phyloP scores from a whole-genome alignment of 2,329 filamentous ascomycete species.

The Didymella glomerata region DNA sequence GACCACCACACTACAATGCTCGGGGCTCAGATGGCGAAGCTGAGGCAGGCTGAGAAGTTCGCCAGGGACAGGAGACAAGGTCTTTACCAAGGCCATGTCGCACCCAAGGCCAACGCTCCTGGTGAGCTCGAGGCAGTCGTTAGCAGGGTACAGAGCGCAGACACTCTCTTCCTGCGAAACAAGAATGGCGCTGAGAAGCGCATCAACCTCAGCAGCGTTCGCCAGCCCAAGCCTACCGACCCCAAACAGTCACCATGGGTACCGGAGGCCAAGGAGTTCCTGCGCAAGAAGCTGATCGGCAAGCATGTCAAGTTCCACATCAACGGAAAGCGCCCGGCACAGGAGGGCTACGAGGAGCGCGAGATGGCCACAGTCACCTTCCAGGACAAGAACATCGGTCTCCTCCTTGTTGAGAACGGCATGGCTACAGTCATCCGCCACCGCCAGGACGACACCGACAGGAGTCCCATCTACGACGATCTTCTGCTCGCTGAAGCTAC shows the following conservation, averaged over 20 bases:
- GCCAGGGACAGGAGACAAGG: constrained; percentile 81
- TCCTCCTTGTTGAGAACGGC: constrained; percentile 87
- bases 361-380: constrained; percentile 90
- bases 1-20: constrained; percentile 96
- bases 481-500: constrained; percentile 79
- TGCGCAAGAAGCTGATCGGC: constrained; percentile 92
- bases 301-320: constrained; percentile 92
- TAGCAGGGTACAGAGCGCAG: constrained; percentile 83
- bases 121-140: constrained; percentile 82
- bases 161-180: constrained; percentile 85
- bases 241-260: constrained; percentile 86
- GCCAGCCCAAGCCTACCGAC: constrained; percentile 89
- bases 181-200: constrained; percentile 88
- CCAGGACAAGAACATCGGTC: constrained; percentile 85
- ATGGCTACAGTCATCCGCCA: constrained; percentile 95
- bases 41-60: constrained; percentile 85
- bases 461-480: constrained; percentile 93
- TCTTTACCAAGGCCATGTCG: constrained; percentile 81
- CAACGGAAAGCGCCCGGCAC: constrained; percentile 89
- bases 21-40: constrained; percentile 83
- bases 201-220: constrained; percentile 89
- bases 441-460: constrained; percentile 91
- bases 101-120: constrained; percentile 66
- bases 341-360: constrained; percentile 89
- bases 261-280: constrained; percentile 94